Percentiles rank a stretch among this genome's conserved stretches.
These are phyloP conservation scores for Teratosphaeria gauchensis DNA, from an alignment of 2,329 filamentous ascomycete species.

Conservation along the genomic window DNA sequence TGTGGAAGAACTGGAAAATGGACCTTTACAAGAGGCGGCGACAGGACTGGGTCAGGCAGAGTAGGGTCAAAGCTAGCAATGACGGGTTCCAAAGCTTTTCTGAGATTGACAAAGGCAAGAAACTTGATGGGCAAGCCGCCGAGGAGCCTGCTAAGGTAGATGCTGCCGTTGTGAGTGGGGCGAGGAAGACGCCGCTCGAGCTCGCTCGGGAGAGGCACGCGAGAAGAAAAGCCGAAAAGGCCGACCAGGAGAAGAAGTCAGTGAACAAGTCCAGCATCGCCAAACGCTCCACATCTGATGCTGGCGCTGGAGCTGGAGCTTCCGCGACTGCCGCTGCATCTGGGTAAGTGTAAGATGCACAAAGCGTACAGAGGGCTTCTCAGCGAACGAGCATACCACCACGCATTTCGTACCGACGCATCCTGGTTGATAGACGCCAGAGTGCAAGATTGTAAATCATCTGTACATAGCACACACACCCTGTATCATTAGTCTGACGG, in stretches of 20 bases:
- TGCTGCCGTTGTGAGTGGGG: background rate
- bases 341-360: background rate
- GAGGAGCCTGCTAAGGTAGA: background rate
- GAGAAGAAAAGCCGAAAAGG: constrained; percentile 32
- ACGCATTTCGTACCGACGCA: background rate
- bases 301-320: constrained; percentile 1
- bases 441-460: background rate
- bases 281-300: background rate
- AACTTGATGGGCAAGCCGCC: constrained; percentile 2
- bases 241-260: constrained; percentile 16
- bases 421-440: background rate
- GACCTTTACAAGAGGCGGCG: constrained; percentile 57
- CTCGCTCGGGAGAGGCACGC: constrained; percentile 49
- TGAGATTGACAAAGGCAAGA: constrained; percentile 29
- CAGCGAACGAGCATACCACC: background rate
- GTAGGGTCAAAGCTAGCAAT: constrained; percentile 43
- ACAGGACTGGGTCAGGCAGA: constrained; percentile 54
- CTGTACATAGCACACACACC: background rate
- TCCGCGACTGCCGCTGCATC: constrained; percentile 4
- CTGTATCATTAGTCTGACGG: background rate
- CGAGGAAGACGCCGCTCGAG: constrained; percentile 43
- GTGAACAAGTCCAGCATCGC: background rate
- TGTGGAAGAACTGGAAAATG: constrained; percentile 68
- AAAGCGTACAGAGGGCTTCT: too few species aligned
- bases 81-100: constrained; percentile 42